Base-by-base conservation (phyloP, 2,329 filamentous ascomycete species). In the Fusarium virguliforme region DNA sequence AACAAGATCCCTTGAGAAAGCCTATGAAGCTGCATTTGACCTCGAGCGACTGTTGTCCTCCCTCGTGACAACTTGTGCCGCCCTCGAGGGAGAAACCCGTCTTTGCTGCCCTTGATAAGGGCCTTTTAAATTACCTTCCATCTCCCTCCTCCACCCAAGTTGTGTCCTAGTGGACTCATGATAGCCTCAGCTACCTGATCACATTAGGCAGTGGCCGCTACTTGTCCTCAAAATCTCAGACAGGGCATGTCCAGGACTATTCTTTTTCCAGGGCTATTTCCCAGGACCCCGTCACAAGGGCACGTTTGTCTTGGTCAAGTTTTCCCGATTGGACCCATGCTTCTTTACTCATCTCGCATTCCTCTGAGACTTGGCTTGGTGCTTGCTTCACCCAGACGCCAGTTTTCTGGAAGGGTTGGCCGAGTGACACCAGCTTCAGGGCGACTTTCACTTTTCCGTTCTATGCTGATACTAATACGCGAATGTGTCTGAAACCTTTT, bases 61-160 rank as follows among this genome's bases (percentile, higher is more conserved):
- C 28, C 15, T 58, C 26, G 15, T 22, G n/a, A 24, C 34, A 15
- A n/a, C 10, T 8, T 68, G 26, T 35, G 28, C 40, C 30, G 13
- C 30, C 32, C 48, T 22, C 12, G 35, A 30, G 34, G 28, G 2
- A 32, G 24, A 12, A 2, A 18, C n/a, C 41, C 35, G 28, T 24
- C 6, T 32, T 46, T 50, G 26, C n/a, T 63, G 34, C 61, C 68
- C 68, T 66, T 68, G 41, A 43, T n/a, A 57, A 57, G 41, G 57
- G 50, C 46, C 51, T 28, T 26, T 57, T 54, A 46, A 62, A 24
- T 50, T 37, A 26, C 43, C 51, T 37, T 58, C 46, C 7, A 9
- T 37, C 51, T 38, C 34, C 57, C 57, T 30, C 30, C 32, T 38
- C 13, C 9, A 6, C 28, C 38, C 12, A 30, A 3, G 28, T 24